A percentile compares a stretch with the other conserved stretches of the same genome.
These are phyloP conservation scores for Botrytis porri DNA, from an alignment of 2,329 filamentous ascomycete genomes.

Conservation along the genomic window DNA sequence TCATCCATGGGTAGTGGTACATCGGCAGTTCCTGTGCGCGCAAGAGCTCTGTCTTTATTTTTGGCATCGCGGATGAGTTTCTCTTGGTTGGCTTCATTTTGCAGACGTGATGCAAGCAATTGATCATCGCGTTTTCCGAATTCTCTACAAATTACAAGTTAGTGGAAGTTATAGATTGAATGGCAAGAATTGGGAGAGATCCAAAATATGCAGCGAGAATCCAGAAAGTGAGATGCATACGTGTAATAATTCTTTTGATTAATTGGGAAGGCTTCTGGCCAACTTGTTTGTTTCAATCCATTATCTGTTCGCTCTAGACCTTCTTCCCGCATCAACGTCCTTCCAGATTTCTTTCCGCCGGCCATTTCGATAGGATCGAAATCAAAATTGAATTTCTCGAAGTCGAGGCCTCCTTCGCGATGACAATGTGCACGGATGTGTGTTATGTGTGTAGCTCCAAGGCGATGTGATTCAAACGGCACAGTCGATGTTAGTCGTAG, in stretches of 20 bases:
- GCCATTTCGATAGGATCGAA: constrained; percentile 30
- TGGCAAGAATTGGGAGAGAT: neutral
- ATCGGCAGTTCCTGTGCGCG: constrained; percentile 68
- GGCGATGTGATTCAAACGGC: neutral
- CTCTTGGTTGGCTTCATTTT: constrained; percentile 82
- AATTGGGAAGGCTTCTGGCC: constrained; percentile 89
- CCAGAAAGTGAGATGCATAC: constrained; percentile 49
- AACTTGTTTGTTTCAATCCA: constrained; percentile 92
- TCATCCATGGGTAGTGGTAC: constrained; percentile 59
- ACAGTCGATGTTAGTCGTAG: neutral
- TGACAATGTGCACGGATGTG: neutral
- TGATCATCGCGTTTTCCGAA: constrained; percentile 99
- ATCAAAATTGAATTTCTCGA: neutral
- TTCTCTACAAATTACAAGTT: constrained; percentile 55
- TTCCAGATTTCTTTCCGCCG: constrained; percentile 38
- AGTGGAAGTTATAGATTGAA: neutral
- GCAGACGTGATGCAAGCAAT: constrained; percentile 81
- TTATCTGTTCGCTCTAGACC: constrained; percentile 96
- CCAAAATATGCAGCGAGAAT: neutral
- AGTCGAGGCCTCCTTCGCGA: neutral
- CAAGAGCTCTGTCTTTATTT: constrained; percentile 81
- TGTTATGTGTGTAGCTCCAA: neutral
- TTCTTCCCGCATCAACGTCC: constrained; percentile 40
- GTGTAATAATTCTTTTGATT: constrained; percentile 99
- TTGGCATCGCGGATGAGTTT: constrained; percentile 81